Evolutionary conservation across 2,329 filamentous ascomycete species (phyloP), one percentile per base, ranked within the genome.

Genomic region (Arthrinium phaeospermum): DNA sequence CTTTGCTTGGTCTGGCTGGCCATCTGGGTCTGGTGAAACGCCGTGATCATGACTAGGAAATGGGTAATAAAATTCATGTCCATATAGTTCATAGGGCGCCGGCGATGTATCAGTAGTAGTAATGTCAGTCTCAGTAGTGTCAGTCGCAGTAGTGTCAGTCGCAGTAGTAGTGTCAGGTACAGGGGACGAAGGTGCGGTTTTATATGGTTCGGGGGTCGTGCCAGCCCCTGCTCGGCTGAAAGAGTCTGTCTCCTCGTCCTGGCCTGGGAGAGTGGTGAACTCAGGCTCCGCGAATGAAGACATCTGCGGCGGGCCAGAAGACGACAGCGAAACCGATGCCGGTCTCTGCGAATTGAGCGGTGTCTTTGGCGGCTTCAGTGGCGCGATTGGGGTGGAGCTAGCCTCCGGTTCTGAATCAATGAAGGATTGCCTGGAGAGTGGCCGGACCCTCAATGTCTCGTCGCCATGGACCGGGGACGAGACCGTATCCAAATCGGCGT

Each of bases 361-460:
- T 24, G 46, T 69, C 67, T 71, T 71, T 13, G 71, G 71, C 30
- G 71, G 71, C 37, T 68, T 47, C 45, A 57, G 22, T 47, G 71
- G 71, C 19, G 71, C 46, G 46, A 57, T 44, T 3, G 24, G 34
- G 22, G 12, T 64, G 13, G 57, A n/a, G 19, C 57, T 41, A 10
- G 34, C 12, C 5, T 64, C 57, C 30, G 57, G 30, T 4, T 64
- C 57, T 34, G 57, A 37, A 24, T 13, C 57, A 41, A 4, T 24
- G n/a, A n/a, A 64, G 2, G 57, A 64, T 22, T 64, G 57, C 57
- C 57, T 41, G 22, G 57, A 64, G 16, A 64, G 57, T 13, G 57
- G 57, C 22, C 57, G 57, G 13, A 64, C 34, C 34, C 16, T 41
- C 57, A 64, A 22, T 2, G 57, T 5, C 3, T 64, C 57, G 12